A percentile compares a stretch with the other conserved stretches of the same genome.
These are phyloP conservation scores for Sechiopsis laciniata DNA, from an alignment of 306 rosid genomes.

Conservation along the genomic window DNA sequence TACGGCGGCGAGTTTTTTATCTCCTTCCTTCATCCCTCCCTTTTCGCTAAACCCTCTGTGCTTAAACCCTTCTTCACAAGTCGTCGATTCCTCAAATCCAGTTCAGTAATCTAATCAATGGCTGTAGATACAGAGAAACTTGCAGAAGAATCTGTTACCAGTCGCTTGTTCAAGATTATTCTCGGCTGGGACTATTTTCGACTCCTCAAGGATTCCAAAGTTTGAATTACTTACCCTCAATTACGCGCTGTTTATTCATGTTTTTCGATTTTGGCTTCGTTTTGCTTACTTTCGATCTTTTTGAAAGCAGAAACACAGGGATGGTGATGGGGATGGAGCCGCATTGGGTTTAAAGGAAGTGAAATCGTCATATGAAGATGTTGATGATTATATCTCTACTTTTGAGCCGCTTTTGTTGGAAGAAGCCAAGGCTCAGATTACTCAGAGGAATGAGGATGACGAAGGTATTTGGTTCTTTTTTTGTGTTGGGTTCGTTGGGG, in stretches of 20 bases:
- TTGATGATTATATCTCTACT: conserved; percentile 70
- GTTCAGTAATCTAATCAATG: conserved; percentile 31
- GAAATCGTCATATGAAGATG: conserved; percentile 50
- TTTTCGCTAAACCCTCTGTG: not conserved
- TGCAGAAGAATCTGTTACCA: conserved; percentile 52
- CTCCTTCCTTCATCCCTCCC: not conserved
- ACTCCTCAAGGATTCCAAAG: conserved; percentile 45
- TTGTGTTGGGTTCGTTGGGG: not conserved
- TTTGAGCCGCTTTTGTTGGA: conserved; percentile 82
- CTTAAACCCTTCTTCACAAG: not conserved
- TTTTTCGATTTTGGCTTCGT: conserved; percentile 1
- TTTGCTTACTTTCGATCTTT: conserved; percentile 8
- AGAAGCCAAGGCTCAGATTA: conserved; percentile 78
- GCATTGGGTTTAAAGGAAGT: conserved; percentile 38
- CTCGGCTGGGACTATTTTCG: conserved; percentile 69
- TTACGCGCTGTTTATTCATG: not conserved
- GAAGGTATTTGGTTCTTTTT: conserved; percentile 34
- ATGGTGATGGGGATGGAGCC: conserved; percentile 20
- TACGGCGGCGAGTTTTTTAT: not conserved
- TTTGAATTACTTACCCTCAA: conserved; percentile 12
- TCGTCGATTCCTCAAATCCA: not conserved
- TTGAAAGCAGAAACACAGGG: conserved; percentile 33
- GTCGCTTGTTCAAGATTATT: conserved; percentile 60
- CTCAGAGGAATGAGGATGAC: conserved; percentile 44
- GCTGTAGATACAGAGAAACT: conserved; percentile 57